Base-by-base conservation (phyloP, 2,329 filamentous ascomycete genomes). In the Paracorniculantispora psalliotae region DNA sequence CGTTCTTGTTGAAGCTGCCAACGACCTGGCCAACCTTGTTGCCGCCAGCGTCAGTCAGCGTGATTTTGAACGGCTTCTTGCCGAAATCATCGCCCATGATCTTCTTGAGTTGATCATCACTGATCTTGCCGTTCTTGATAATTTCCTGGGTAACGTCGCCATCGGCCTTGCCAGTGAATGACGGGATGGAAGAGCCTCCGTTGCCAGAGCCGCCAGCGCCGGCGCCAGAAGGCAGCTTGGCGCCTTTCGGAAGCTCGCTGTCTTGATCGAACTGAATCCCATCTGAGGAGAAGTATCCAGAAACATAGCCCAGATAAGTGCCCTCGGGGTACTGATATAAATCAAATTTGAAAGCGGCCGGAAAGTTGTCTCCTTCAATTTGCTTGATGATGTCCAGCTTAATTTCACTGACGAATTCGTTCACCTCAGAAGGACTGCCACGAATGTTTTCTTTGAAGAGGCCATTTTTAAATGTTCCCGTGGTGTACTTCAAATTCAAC, bases 1-100 rank as follows among this genome's bases (percentile, higher is more conserved):
- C 37, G 35, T 17, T 64, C 68, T n/a, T 23, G 28, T 33, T 23
- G 30, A 56, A 56, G 26, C 35, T 35, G 19, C 52, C 52, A 30
- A 37, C 25, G 39, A 56, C 25, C 23, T 13, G 17, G 39, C 52
- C 52, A 23, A 43, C 19, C 23, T 44, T 12, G 15, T n/a, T 23
- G 35, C 51, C 39, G 37, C 37, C 19, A 19, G 35, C 28, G 15
- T 30, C 52, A 19, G 17, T 33, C 37, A 56, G 37, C 19, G 26
- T 47, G 39, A 56, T 23, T 4, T 30, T 33, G 52, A 56, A 56
- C 25, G 52, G 19, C 41, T 47, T 46, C 12, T 33, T 33, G 52
- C 52, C 52, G 39, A 46, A 56, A 23, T 56, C 21, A 26, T 17
- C 26, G 30, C 52, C 52, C 17, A 56, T n/a, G 28, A 47, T n/a